Percentiles rank a stretch among this genome's conserved stretches.
Evolutionary conservation across 2,329 filamentous ascomycete genomes (phyloP).

Genomic region (Alternaria triticimaculans): DNA sequence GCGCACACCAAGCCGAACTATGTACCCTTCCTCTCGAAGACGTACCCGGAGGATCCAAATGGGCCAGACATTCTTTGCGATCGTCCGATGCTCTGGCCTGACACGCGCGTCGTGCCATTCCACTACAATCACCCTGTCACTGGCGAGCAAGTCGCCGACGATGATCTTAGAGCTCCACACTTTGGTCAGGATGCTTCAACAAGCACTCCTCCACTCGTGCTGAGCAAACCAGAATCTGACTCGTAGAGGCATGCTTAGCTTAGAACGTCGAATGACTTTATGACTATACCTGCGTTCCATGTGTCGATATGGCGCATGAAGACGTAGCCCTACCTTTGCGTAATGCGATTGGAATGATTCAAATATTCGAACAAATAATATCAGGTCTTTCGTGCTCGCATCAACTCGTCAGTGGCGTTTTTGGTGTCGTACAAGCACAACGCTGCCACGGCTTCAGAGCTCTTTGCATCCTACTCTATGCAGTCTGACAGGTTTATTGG

Average conservation of each 20-base stretch:
- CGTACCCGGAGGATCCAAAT: conserved; percentile 58
- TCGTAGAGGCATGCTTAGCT: neutral
- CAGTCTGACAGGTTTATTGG: neutral
- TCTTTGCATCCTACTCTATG: neutral
- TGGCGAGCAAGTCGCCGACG: conserved; percentile 53
- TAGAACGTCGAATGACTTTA: conserved; percentile 1
- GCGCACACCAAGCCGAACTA: conserved; percentile 61
- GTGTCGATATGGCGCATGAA: neutral
- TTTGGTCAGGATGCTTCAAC: conserved; percentile 53
- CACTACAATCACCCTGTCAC: conserved; percentile 62
- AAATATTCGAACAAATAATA: neutral
- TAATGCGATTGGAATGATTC: neutral
- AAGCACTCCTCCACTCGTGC: conserved; percentile 52
- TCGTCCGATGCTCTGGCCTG: conserved; percentile 63
- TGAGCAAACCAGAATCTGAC: conserved; percentile 42
- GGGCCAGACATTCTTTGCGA: conserved; percentile 62
- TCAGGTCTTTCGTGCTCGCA: neutral
- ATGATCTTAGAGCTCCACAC: conserved; percentile 58
- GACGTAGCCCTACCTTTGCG: neutral
- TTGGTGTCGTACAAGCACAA: neutral
- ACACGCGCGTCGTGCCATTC: conserved; percentile 62
- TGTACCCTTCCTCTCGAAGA: conserved; percentile 58
- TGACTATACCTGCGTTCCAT: neutral
- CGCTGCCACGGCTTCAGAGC: neutral
- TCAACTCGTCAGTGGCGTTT: neutral